These are phyloP conservation scores for Cladosporium phlei DNA, from an alignment of 2,329 filamentous ascomycete genomes.

Conservation along the genomic window DNA sequence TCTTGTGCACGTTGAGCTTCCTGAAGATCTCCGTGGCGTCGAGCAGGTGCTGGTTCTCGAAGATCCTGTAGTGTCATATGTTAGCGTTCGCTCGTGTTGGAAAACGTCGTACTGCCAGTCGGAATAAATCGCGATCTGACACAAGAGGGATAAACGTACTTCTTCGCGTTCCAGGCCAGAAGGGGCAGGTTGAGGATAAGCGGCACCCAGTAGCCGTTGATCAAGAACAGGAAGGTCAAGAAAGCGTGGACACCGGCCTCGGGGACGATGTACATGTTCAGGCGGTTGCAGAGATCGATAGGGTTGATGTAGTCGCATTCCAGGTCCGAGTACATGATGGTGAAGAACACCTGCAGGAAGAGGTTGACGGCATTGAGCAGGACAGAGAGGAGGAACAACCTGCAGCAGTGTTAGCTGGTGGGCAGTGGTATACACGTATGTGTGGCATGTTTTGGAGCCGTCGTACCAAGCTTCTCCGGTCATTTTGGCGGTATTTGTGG, in stretches of 20 bases:
- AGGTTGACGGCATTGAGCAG: slow-evolving; percentile 99
- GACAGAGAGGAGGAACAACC: slow-evolving; percentile 96
- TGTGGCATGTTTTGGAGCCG: background rate
- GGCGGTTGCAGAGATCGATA: slow-evolving; percentile 99
- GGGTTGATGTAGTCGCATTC: slow-evolving; percentile 99
- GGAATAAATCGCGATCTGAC: too few species aligned
- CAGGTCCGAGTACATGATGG: slow-evolving; percentile 99
- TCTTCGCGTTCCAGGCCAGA: slow-evolving; percentile 91
- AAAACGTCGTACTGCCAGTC: too few species aligned
- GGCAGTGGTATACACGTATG: slow-evolving; percentile 11
- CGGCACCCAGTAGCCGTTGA: slow-evolving; percentile 98
- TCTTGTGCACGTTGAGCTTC: slow-evolving; percentile 98
- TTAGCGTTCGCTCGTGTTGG: slow-evolving; percentile 35
- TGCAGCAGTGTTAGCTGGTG: slow-evolving; percentile 16
- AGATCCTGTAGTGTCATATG: slow-evolving; percentile 59
- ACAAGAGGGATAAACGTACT: slow-evolving; percentile 77
- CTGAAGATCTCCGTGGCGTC: slow-evolving; percentile 99
- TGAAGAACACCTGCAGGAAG: slow-evolving; percentile 99
- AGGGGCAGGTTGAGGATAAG: slow-evolving; percentile 88
- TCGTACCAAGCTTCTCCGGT: slow-evolving; percentile 37
- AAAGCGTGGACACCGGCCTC: slow-evolving; percentile 97
- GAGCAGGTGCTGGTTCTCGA: slow-evolving; percentile 93
- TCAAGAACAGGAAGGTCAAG: slow-evolving; percentile 89
- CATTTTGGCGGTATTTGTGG: slow-evolving; percentile 26
- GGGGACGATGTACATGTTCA: slow-evolving; percentile 99